These are phyloP conservation scores for Starmerella gropengiesseri DNA, from an alignment of 805 yeast genomes.

Conservation along the genomic window DNA sequence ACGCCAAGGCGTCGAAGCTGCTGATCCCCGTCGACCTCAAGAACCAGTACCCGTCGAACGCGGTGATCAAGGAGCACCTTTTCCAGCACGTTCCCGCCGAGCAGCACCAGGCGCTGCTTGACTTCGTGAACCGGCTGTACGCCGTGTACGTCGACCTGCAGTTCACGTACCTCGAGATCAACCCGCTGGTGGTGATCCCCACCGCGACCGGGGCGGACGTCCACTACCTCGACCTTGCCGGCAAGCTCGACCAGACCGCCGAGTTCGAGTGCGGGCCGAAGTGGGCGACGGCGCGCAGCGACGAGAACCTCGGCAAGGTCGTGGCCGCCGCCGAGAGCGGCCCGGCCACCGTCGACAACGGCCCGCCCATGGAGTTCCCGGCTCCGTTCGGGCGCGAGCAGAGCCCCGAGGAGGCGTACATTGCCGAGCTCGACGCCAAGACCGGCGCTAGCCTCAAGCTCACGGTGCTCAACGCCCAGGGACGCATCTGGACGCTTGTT, in stretches of 20 bases:
- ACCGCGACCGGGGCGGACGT: conserved; percentile 32
- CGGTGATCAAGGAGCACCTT: conserved; percentile 28
- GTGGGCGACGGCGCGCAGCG: conserved; percentile 39
- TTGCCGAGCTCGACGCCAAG: conserved; percentile 39
- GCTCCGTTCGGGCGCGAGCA: conserved; percentile 40
- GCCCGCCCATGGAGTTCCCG: conserved; percentile 41
- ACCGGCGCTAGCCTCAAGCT: conserved; percentile 40
- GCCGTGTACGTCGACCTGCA: conserved; percentile 39
- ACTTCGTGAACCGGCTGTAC: conserved; percentile 37
- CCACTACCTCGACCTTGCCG: conserved; percentile 39
- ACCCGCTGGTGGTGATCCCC: conserved; percentile 38
- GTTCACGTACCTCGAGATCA: conserved; percentile 39
- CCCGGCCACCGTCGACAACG: conserved; percentile 33
- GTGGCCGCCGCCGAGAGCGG: conserved; percentile 20
- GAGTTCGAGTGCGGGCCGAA: conserved; percentile 41
- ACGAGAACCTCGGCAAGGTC: conserved; percentile 32
- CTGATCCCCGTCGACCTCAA: conserved; percentile 36
- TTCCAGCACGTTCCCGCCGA: conserved; percentile 33
- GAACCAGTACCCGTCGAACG: conserved; percentile 34
- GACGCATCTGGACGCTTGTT: conserved; percentile 39
- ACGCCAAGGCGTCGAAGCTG: conserved; percentile 36
- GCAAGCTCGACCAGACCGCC: conserved; percentile 40
- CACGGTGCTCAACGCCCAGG: conserved; percentile 35
- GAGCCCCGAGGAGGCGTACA: conserved; percentile 37
- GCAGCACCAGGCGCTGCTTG: conserved; percentile 34